Evolutionary conservation across 352 stramenopile species (phyloP).

Genomic region (Phytophthora boehmeriae): DNA sequence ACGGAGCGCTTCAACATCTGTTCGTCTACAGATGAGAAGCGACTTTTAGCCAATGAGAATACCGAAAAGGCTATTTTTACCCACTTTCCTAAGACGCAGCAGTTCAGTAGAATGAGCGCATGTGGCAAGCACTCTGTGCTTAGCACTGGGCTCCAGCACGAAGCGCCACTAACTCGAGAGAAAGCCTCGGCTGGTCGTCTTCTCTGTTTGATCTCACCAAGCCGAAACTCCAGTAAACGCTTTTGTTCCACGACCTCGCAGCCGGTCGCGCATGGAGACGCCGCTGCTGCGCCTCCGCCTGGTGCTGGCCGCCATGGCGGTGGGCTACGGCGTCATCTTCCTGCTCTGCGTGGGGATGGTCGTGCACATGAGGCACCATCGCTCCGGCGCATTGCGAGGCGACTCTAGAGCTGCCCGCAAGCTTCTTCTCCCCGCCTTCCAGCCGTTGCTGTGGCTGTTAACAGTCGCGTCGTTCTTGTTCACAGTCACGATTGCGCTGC

Average conservation of each 20-base stretch:
- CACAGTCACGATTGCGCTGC: constrained; percentile 36
- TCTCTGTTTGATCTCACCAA: constrained; percentile 20
- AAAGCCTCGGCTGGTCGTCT: no score
- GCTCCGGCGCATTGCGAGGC: constrained; percentile 52
- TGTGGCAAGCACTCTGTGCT: background rate
- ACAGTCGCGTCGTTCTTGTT: constrained; percentile 33
- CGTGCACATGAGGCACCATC: constrained; percentile 60
- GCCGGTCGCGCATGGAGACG: constrained; percentile 21
- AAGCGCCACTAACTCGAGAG: background rate
- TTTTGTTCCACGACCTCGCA: background rate
- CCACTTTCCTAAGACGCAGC: no score
- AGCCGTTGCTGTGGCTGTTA: constrained; percentile 69
- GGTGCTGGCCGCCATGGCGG: constrained; percentile 40
- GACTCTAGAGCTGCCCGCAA: constrained; percentile 56
- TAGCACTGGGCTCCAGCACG: background rate
- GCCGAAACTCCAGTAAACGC: background rate
- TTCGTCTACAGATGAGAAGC: background rate
- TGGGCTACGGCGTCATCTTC: constrained; percentile 54
- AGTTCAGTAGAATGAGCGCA: background rate
- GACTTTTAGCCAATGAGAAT: background rate
- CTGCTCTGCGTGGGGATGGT: constrained; percentile 49
- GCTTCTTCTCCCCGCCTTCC: constrained; percentile 74
- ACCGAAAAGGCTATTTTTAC: no score
- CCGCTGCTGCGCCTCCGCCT: constrained; percentile 20
- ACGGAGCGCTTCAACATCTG: background rate